Evolutionary conservation across 305 asterid species (phyloP).

Genomic region (Fraxinus ornus): DNA sequence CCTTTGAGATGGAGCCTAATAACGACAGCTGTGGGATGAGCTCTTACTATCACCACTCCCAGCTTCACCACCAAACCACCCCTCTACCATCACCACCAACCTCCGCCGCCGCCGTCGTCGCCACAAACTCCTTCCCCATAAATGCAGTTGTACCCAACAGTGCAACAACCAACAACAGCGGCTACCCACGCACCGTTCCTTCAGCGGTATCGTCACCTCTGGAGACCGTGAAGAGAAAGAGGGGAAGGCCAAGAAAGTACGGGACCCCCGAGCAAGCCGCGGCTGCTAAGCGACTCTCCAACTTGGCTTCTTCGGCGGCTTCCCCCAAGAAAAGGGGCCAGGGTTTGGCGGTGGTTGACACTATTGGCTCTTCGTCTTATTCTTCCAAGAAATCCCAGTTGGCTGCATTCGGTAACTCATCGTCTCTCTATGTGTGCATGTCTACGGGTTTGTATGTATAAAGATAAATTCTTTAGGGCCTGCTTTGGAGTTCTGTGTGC

Average conservation of each 20-base stretch:
- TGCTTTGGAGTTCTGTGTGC: not conserved
- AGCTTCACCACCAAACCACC: slow-evolving; percentile 16
- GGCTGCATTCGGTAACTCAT: slow-evolving; percentile 36
- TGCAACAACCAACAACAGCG: slow-evolving; percentile 3
- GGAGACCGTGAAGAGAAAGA: slow-evolving; percentile 48
- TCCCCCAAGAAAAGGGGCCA: slow-evolving; percentile 38
- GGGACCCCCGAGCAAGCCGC: slow-evolving; percentile 60
- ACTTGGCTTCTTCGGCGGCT: slow-evolving; percentile 20
- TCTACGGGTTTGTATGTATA: not conserved
- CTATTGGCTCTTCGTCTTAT: slow-evolving; percentile 14
- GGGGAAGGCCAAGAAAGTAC: slow-evolving; percentile 66
- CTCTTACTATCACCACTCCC: slow-evolving; percentile 45
- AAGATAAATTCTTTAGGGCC: not conserved
- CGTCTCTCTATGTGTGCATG: not conserved
- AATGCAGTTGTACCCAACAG: slow-evolving; percentile 37
- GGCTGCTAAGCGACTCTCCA: slow-evolving; percentile 52
- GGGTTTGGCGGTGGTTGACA: slow-evolving; percentile 14
- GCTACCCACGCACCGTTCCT: slow-evolving; percentile 35
- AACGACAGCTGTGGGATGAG: slow-evolving; percentile 5
- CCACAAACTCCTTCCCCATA: slow-evolving; percentile 20
- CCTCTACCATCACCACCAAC: slow-evolving; percentile 7
- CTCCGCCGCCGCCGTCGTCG: not conserved
- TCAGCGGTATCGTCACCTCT: slow-evolving; percentile 38
- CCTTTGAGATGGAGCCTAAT: not conserved
- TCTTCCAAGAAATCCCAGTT: slow-evolving; percentile 43